phyloP scores from a whole-genome alignment of 1,139 yeast genomes.

The Kurtzmaniella quercitrusa region DNA sequence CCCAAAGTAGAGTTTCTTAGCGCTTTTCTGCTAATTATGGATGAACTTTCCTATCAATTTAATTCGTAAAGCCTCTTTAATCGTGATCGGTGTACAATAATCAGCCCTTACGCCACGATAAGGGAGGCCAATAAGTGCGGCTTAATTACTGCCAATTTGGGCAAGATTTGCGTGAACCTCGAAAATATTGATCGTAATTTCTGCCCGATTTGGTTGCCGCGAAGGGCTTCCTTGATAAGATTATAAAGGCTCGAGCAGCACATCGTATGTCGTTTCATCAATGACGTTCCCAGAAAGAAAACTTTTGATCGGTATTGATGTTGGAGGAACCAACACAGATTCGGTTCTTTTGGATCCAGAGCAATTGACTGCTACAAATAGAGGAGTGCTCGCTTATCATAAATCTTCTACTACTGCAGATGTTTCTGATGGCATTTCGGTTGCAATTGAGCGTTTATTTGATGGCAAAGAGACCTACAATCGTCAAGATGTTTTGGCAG shows the following conservation, averaged over 20 bases:
- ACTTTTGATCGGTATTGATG: conserved; percentile 37
- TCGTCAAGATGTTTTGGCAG: conserved; percentile 25
- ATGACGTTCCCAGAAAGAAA: neutral
- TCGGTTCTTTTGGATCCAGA: conserved; percentile 38
- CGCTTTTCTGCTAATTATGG: too few species aligned
- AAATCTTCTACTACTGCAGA: conserved; percentile 40
- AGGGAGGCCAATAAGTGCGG: too few species aligned
- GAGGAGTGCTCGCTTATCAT: conserved; percentile 36
- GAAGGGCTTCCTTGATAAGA: too few species aligned
- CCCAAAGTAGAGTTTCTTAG: neutral
- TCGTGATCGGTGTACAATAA: too few species aligned
- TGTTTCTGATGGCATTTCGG: conserved; percentile 38
- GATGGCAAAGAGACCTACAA: neutral
- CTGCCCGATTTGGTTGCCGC: too few species aligned
- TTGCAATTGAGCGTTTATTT: conserved; percentile 27
- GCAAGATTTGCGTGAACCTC: too few species aligned
- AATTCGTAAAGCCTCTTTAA: too few species aligned
- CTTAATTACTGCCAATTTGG: too few species aligned
- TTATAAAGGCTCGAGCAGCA: too few species aligned
- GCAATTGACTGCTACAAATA: conserved; percentile 13
- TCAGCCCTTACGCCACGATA: too few species aligned
- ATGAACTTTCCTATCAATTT: too few species aligned
- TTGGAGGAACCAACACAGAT: conserved; percentile 49
- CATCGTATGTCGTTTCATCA: neutral
- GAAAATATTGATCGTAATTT: too few species aligned